Percentiles rank a stretch among this genome's conserved stretches.
Conservation (phyloP, 352 stramenopile species). For the Peronospora belbahrii region DNA sequence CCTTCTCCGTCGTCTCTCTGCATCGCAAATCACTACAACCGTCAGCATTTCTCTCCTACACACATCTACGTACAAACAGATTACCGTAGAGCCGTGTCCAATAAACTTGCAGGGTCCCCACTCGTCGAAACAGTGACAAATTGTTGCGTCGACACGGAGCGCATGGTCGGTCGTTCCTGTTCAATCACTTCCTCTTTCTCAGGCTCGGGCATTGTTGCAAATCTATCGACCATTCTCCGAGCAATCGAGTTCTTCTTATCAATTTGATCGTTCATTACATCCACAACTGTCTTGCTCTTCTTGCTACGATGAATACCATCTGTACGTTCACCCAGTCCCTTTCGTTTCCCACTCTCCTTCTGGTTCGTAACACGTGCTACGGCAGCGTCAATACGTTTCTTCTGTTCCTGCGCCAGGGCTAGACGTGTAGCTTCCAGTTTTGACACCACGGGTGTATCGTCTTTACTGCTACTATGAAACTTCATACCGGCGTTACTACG, state of each 20-base stretch:
- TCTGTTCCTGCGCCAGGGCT: slow-evolving; percentile 52
- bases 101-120: neutral
- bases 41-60: neutral
- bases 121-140: slow-evolving; percentile 24
- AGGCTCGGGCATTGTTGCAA: slow-evolving; percentile 29
- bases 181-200: slow-evolving; percentile 26
- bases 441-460: slow-evolving; percentile 45
- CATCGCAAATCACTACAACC: neutral
- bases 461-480: slow-evolving; percentile 28
- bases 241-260: slow-evolving; percentile 36
- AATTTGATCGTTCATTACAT: slow-evolving; percentile 19
- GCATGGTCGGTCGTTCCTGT: slow-evolving; percentile 6
- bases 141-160: slow-evolving; percentile 22
- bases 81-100: slow-evolving; percentile 11
- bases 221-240: slow-evolving; percentile 34
- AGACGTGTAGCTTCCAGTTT: slow-evolving; percentile 66
- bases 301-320: slow-evolving; percentile 36
- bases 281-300: slow-evolving; percentile 41
- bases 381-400: slow-evolving; percentile 55
- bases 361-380: slow-evolving; percentile 50
- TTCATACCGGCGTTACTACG: slow-evolving; percentile 23
- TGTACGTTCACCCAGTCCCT: slow-evolving; percentile 34
- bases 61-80: neutral
- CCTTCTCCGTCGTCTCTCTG: slow-evolving; percentile 21
- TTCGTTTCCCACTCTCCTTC: slow-evolving; percentile 56